Evolutionary conservation across 1,139 yeast genomes (phyloP).

Genomic region (Suhomyces terraborum): DNA sequence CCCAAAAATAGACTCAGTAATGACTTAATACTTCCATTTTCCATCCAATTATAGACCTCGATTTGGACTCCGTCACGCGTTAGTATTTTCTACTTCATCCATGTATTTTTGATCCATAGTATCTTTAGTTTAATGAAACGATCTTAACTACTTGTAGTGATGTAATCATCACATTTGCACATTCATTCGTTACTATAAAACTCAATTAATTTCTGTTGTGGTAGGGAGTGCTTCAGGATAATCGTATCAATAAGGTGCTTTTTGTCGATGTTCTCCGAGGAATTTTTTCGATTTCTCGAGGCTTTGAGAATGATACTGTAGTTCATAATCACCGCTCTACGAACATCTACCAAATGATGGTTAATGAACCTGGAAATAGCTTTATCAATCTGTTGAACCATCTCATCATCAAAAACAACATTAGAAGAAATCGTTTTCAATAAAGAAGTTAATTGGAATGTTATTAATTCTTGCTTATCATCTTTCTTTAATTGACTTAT

Average conservation of each 20-base stretch:
- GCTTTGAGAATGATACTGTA: slow-evolving; percentile 40
- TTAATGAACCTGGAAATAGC: slow-evolving; percentile 30
- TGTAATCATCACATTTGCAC: neutral
- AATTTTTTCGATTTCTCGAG: slow-evolving; percentile 15
- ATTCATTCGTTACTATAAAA: slow-evolving; percentile 21
- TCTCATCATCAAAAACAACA: slow-evolving; percentile 23
- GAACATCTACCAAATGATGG: slow-evolving; percentile 38
- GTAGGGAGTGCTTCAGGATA: slow-evolving; percentile 30
- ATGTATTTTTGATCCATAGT: slow-evolving; percentile 11
- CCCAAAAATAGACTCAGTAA: slow-evolving; percentile 14
- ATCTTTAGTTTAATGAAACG: slow-evolving; percentile 9
- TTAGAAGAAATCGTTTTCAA: slow-evolving; percentile 24
- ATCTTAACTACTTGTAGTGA: neutral
- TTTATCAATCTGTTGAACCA: slow-evolving; percentile 32
- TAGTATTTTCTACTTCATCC: slow-evolving; percentile 8
- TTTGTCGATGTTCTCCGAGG: slow-evolving; percentile 13
- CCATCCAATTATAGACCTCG: slow-evolving; percentile 7
- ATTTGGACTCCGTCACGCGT: slow-evolving; percentile 6
- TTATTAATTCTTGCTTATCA: slow-evolving; percentile 9
- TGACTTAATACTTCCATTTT: slow-evolving; percentile 4
- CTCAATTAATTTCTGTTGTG: slow-evolving; percentile 42
- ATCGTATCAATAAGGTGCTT: slow-evolving; percentile 25
- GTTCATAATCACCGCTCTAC: slow-evolving; percentile 43
- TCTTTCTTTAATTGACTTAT: slow-evolving; percentile 12
- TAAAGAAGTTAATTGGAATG: slow-evolving; percentile 28